These are phyloP conservation scores for Biancaea sappan DNA, from an alignment of 306 rosid species.

Conservation along the genomic window DNA sequence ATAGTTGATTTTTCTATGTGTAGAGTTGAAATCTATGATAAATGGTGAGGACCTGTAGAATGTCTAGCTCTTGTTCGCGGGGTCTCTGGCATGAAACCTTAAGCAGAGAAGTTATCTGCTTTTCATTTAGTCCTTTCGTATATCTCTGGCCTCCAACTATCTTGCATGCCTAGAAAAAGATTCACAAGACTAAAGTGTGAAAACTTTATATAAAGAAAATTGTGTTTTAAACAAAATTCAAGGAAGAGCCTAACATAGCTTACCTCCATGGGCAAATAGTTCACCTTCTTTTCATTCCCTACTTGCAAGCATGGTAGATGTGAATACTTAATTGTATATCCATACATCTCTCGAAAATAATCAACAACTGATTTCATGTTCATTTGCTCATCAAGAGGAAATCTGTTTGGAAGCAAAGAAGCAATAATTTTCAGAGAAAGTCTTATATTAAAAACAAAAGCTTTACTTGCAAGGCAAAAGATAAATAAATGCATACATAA, in stretches of 20 bases:
- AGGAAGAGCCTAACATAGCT: neutral
- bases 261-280: conserved; percentile 59
- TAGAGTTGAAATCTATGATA: neutral
- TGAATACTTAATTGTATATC: conserved; percentile 47
- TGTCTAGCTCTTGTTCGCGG: conserved; percentile 50
- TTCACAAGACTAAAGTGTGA: neutral
- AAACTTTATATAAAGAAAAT: neutral
- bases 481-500: conserved; percentile 33
- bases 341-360: conserved; percentile 53
- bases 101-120: conserved; percentile 52
- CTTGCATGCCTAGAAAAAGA: conserved; percentile 48
- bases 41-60: conserved; percentile 39
- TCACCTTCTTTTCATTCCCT: conserved; percentile 50
- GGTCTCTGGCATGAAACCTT: conserved; percentile 58
- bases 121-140: conserved; percentile 50
- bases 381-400: conserved; percentile 55
- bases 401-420: conserved; percentile 35
- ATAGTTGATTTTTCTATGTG: neutral
- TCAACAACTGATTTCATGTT: conserved; percentile 59
- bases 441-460: neutral
- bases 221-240: conserved; percentile 3
- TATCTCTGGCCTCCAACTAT: conserved; percentile 56
- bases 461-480: conserved; percentile 10
- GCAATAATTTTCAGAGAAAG: neutral
- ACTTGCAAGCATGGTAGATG: conserved; percentile 59